A percentile compares a stretch with the other conserved stretches of the same genome.
These are phyloP conservation scores for Penicillium verrucosum DNA, from an alignment of 2,329 filamentous ascomycete genomes.

Conservation along the genomic window DNA sequence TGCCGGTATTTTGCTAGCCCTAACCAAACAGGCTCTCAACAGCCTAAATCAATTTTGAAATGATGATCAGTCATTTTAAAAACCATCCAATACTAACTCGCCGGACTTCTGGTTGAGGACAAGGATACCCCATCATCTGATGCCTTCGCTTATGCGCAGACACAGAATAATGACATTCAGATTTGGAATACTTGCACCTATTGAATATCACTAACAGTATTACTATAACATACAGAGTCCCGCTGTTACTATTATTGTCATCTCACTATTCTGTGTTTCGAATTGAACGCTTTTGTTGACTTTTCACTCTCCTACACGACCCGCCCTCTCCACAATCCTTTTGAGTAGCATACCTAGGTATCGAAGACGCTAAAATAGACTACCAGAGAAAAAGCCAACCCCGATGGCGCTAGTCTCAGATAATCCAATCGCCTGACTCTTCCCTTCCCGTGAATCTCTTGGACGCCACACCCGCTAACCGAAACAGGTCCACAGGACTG, in stretches of 20 bases:
- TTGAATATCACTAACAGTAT: background rate
- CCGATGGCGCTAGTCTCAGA: background rate
- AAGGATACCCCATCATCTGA: constrained; percentile 1
- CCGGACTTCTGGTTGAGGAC: background rate
- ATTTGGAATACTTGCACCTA: background rate
- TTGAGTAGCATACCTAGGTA: background rate
- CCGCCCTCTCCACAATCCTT: background rate
- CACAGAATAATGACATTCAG: background rate
- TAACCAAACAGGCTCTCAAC: background rate
- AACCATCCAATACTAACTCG: background rate
- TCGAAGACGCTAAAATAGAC: background rate
- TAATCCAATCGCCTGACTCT: constrained; percentile 16
- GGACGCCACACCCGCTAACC: constrained; percentile 16
- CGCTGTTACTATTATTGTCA: background rate
- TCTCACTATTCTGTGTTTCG: background rate
- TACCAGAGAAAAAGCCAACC: background rate
- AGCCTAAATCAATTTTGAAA: background rate
- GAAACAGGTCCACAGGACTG: background rate
- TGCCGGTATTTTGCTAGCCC: background rate
- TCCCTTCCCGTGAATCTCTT: constrained; percentile 2
- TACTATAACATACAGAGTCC: no score
- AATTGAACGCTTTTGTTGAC: background rate
- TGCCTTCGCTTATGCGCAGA: background rate
- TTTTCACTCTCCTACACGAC: background rate
- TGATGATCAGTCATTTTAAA: constrained; percentile 1